These are phyloP conservation scores for Talaromyces marneffei DNA, from an alignment of 2,329 filamentous ascomycete genomes.

Conservation along the genomic window DNA sequence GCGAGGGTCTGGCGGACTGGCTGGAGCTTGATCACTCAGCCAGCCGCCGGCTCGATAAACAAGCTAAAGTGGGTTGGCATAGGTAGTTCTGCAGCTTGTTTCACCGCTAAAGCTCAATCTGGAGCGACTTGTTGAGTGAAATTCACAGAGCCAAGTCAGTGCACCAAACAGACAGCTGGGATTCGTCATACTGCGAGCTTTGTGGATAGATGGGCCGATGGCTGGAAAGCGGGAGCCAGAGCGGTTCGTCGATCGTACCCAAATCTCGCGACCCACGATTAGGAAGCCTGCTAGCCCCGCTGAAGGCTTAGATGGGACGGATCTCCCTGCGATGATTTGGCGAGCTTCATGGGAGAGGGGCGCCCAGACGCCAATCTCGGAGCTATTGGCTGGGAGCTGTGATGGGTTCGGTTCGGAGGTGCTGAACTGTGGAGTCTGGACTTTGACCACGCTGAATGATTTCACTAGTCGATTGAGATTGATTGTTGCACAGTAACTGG, in stretches of 20 bases:
- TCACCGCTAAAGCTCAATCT: slow-evolving; percentile 11
- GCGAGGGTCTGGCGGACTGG: not conserved
- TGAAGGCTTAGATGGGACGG: not conserved
- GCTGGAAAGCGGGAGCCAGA: slow-evolving; percentile 3
- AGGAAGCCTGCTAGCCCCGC: not conserved
- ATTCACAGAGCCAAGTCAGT: not conserved
- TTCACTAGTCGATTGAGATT: not conserved
- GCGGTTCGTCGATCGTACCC: slow-evolving; percentile 13
- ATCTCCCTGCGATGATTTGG: slow-evolving; percentile 7
- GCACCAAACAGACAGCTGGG: not conserved
- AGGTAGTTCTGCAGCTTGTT: slow-evolving; percentile 7
- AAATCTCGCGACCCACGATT: slow-evolving; percentile 11
- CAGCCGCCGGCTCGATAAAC: not conserved
- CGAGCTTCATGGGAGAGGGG: not conserved
- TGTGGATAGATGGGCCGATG: not conserved
- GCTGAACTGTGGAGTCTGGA: not conserved
- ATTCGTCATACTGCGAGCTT: slow-evolving; percentile 5
- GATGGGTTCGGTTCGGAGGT: not conserved
- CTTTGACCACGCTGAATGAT: not conserved
- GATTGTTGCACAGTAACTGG: not conserved
- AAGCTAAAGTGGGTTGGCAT: slow-evolving; percentile 1
- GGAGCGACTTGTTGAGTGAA: not conserved
- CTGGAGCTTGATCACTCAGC: slow-evolving; percentile 6
- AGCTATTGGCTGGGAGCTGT: not conserved
- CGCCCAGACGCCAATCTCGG: slow-evolving; percentile 4